These are phyloP conservation scores for Cystobasidium sp. DNA, from an alignment of 1,284 basidiomycete species.

Conservation along the genomic window DNA sequence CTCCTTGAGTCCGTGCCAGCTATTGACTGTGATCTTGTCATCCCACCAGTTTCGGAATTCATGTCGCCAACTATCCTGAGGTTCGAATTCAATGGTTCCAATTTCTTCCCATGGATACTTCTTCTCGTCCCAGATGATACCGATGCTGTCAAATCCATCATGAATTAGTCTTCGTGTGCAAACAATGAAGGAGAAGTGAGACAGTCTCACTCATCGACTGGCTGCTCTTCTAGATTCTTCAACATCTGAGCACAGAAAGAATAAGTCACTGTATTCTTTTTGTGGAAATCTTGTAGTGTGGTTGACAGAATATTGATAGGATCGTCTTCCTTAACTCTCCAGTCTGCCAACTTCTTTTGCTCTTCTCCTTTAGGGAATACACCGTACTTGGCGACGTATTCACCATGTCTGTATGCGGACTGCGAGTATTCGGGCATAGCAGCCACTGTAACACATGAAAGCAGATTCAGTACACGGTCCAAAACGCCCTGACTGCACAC, in stretches of 20 bases:
- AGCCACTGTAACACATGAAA: slow-evolving; percentile 31
- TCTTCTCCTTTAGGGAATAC: slow-evolving; percentile 48
- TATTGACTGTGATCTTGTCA: slow-evolving; percentile 51
- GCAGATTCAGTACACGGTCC: not conserved
- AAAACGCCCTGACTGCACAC: not conserved
- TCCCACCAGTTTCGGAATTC: slow-evolving; percentile 52
- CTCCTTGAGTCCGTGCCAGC: slow-evolving; percentile 51
- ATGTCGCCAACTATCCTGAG: slow-evolving; percentile 51
- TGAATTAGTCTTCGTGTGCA: too few relatives aligned
- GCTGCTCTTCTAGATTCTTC: slow-evolving; percentile 52
- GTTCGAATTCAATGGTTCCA: slow-evolving; percentile 49
- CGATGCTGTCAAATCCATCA: slow-evolving; percentile 20
- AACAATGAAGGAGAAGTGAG: too few relatives aligned
- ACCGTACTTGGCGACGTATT: slow-evolving; percentile 53
- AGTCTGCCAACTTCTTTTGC: slow-evolving; percentile 44
- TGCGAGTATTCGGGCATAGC: slow-evolving; percentile 52
- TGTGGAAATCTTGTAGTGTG: slow-evolving; percentile 47
- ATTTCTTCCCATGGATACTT: slow-evolving; percentile 53
- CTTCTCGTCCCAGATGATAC: slow-evolving; percentile 50
- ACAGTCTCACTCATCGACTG: slow-evolving; percentile 48
- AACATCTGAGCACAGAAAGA: slow-evolving; percentile 53
- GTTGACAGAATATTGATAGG: slow-evolving; percentile 46
- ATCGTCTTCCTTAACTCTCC: slow-evolving; percentile 45
- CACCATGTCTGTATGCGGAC: slow-evolving; percentile 52
- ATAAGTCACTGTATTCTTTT: slow-evolving; percentile 48